Evolutionary conservation across 768 basidiomycete species (phyloP), one percentile per base, ranked within the genome.

Genomic region (Boletus rubropictus): DNA sequence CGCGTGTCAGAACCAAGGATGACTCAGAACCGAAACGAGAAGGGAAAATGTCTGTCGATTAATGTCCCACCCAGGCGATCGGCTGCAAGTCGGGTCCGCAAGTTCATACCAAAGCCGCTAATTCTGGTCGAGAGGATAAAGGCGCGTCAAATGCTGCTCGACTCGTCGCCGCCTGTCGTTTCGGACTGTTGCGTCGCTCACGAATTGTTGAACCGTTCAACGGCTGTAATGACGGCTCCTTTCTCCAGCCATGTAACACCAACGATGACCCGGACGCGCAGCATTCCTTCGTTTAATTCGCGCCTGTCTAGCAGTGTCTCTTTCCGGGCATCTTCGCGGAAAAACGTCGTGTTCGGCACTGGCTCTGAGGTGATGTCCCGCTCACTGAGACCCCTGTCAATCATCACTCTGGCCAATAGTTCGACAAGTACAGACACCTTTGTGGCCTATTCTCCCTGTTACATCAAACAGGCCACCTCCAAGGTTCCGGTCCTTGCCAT

Each of bases 121-220:
- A 51, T 60, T 29, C 46, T 60, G 28, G 59, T 60, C 29, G 59
- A 60, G 45, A 55, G 50, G 46, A 62, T 59, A 56, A 62, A 51
- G 28, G 36, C 46, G n/a, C 56, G 47, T 27, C 53, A 51, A 28
- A 14, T 33, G 24, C 1, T 47, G 9, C 33, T 49, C 34, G 44
- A 40, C 17, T 21, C 39, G 8, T 34, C 46, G 7, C 24, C 50
- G 3, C 7, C 12, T 7, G 21, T 33, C 22, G 7, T 28, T 20
- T 41, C 32, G n/a, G 40, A 27, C 4, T 24, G 20, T 15, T 5
- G 11, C 11, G n/a, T 33, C 8, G 17, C 24, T 18, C 28, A 27
- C 6, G 27, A 24, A n/a, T 44, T 49, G 12, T 33, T 28, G 32
- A 37, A 27, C 17, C 24, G 34, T 18, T 32, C 42, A 22, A 39